These are phyloP conservation scores for Cryptosporidium parvum DNA, from an alignment of 169 alveolate species.

Conservation along the genomic window DNA sequence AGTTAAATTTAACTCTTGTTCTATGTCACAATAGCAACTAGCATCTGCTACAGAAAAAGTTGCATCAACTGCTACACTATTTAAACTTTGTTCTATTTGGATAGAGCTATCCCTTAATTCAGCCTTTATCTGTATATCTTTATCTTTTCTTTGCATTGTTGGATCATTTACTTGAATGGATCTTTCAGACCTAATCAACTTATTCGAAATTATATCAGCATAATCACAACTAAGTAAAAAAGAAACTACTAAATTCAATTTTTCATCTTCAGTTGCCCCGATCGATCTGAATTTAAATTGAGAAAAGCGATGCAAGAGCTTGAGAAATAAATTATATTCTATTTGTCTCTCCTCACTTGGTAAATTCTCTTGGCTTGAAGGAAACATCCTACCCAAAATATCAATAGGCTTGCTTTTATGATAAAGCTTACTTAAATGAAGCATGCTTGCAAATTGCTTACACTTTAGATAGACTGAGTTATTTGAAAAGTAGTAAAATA, in stretches of 20 bases:
- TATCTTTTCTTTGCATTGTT: constrained; percentile 56
- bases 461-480: constrained; percentile 38
- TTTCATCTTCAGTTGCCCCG: constrained; percentile 57
- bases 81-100: not conserved
- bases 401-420: constrained; percentile 69
- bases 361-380: not conserved
- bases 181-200: constrained; percentile 45
- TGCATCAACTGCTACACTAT: constrained; percentile 36
- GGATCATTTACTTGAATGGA: constrained; percentile 63
- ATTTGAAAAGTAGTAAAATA: constrained; percentile 55
- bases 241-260: constrained; percentile 61
- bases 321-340: constrained; percentile 34
- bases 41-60: constrained; percentile 32
- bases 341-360: constrained; percentile 8
- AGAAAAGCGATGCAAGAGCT: constrained; percentile 41
- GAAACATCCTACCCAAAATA: constrained; percentile 69
- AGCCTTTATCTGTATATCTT: constrained; percentile 28
- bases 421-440: constrained; percentile 44
- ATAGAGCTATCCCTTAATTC: constrained; percentile 36
- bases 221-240: constrained; percentile 42
- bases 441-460: constrained; percentile 68
- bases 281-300: constrained; percentile 59
- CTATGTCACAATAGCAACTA: constrained; percentile 34
- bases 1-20: constrained; percentile 16
- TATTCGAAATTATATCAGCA: constrained; percentile 12